Evolutionary conservation across 441 rosid species (phyloP).

Genomic region (Populus trichocarpa): DNA sequence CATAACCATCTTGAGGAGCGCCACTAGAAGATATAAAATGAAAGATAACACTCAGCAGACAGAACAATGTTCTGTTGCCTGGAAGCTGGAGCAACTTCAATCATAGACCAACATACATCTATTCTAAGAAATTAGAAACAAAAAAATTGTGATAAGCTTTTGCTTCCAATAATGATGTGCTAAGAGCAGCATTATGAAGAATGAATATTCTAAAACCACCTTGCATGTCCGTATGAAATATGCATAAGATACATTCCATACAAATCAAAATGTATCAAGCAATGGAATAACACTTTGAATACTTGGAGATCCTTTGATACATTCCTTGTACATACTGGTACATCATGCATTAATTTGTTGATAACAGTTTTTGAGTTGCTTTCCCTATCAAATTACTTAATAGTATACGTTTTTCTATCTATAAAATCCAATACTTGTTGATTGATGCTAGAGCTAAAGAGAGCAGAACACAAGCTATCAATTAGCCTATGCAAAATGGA

Average conservation of each 20-base stretch:
- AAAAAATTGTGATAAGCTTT: not conserved
- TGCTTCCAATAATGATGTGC: not conserved
- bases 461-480: too few species aligned
- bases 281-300: not conserved
- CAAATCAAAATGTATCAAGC: too few species aligned
- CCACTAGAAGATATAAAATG: not conserved
- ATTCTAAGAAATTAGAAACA: not conserved
- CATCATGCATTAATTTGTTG: too few species aligned
- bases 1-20: not conserved
- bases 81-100: not conserved
- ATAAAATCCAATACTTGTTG: too few species aligned
- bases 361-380: too few species aligned
- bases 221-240: not conserved
- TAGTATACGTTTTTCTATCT: too few species aligned
- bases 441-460: too few species aligned
- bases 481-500: too few species aligned
- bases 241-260: not conserved
- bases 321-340: too few species aligned
- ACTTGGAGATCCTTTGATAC: not conserved
- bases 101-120: not conserved
- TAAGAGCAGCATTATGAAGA: not conserved
- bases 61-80: not conserved
- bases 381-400: too few species aligned
- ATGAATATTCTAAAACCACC: not conserved
- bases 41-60: not conserved